phyloP scores from a whole-genome alignment of 805 yeast species.

The Cyberlindnera americana region DNA sequence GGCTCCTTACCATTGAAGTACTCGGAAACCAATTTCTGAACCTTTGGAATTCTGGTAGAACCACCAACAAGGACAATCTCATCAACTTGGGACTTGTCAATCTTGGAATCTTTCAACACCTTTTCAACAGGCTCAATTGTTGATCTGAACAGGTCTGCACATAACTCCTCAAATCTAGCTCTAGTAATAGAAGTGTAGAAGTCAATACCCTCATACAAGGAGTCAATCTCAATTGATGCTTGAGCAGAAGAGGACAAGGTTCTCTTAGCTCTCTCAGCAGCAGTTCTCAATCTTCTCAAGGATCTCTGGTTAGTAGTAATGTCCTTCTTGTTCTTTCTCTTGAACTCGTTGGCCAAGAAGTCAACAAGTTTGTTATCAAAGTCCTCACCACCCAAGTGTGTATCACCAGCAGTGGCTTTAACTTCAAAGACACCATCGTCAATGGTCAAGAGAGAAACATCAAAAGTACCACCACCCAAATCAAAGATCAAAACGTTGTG shows the following conservation, averaged over 20 bases:
- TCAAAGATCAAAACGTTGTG: constrained; percentile 77
- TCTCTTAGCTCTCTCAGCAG: constrained; percentile 99
- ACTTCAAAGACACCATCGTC: constrained; percentile 83
- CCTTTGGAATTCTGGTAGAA: constrained; percentile 98
- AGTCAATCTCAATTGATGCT: constrained; percentile 95
- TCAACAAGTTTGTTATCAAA: constrained; percentile 94
- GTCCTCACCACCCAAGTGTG: constrained; percentile 77
- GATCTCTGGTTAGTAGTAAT: constrained; percentile 93
- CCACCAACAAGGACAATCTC: constrained; percentile 98
- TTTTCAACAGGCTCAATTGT: constrained; percentile 95
- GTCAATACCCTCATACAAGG: constrained; percentile 94
- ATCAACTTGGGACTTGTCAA: constrained; percentile 87
- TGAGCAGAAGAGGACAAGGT: constrained; percentile 96
- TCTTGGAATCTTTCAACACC: constrained; percentile 90
- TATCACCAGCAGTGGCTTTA: constrained; percentile 78
- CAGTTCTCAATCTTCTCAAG: constrained; percentile 96
- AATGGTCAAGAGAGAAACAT: constrained; percentile 71
- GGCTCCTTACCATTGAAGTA: constrained; percentile 99
- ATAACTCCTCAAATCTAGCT: constrained; percentile 98
- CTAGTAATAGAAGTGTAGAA: constrained; percentile 97
- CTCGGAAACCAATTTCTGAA: constrained; percentile 94
- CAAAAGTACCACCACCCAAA: constrained; percentile 85
- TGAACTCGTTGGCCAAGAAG: constrained; percentile 92
- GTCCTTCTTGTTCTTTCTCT: constrained; percentile 97
- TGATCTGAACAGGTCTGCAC: constrained; percentile 93